Conservation (phyloP, 2,329 filamentous ascomycete species). For the Sporothrix brasiliensis region DNA sequence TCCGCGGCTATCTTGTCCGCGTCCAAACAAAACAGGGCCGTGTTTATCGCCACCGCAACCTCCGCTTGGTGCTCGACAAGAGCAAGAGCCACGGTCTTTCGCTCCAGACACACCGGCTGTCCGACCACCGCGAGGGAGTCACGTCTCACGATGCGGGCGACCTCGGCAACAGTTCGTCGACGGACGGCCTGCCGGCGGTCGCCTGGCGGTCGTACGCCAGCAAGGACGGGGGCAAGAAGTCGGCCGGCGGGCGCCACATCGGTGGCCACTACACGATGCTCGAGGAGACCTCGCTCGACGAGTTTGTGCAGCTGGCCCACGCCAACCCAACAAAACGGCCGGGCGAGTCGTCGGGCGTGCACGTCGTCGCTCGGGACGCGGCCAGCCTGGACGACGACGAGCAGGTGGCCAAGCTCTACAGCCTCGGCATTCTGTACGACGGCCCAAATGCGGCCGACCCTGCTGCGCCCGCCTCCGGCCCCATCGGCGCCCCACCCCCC, state of each 20-base stretch:
- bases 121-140: not conserved
- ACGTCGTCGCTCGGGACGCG: not conserved
- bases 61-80: conserved; percentile 17
- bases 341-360: not conserved
- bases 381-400: conserved; percentile 10
- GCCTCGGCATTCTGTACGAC: conserved; percentile 23
- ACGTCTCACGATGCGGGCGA: not conserved
- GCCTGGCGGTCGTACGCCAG: not conserved
- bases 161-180: not conserved
- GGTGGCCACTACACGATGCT: not conserved
- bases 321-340: not conserved
- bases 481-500: not conserved
- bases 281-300: conserved; percentile 23
- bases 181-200: not conserved
- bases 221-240: conserved; percentile 1
- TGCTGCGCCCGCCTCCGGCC: not conserved
- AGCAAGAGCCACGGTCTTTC: not conserved
- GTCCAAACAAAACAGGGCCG: conserved; percentile 10
- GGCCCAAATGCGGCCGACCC: too few species aligned
- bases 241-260: not conserved
- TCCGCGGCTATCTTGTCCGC: conserved; percentile 24
- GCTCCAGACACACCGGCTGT: conserved; percentile 1
- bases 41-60: conserved; percentile 19
- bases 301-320: conserved; percentile 18
- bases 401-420: conserved; percentile 21